Evolutionary conservation across 257 asterid species (phyloP).

Genomic region (Mentha longifolia): DNA sequence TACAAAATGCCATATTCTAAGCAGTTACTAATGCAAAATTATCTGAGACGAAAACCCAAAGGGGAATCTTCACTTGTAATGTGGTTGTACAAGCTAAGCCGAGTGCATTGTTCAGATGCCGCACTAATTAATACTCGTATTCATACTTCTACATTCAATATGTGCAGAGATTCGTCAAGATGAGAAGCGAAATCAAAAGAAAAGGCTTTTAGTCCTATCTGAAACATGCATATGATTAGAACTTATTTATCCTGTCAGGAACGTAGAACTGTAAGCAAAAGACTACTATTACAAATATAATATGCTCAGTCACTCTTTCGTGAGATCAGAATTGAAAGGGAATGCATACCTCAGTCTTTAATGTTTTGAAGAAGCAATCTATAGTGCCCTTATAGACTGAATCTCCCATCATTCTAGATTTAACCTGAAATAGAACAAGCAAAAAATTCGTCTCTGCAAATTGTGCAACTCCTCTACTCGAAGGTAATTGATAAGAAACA

Average conservation of each 20-base stretch:
- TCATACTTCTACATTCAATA: constrained; percentile 21
- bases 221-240: constrained; percentile 17
- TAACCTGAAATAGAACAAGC: constrained; percentile 58
- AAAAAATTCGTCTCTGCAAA: not conserved
- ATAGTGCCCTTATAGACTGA: constrained; percentile 69
- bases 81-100: constrained; percentile 17
- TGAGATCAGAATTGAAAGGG: constrained; percentile 29
- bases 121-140: not conserved
- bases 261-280: constrained; percentile 20
- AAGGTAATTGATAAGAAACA: constrained; percentile 16
- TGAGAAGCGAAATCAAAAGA: constrained; percentile 24
- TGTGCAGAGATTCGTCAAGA: not conserved
- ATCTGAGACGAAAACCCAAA: not conserved
- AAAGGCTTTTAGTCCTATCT: constrained; percentile 8
- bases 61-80: not conserved
- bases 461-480: not conserved
- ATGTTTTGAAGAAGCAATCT: constrained; percentile 82
- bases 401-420: constrained; percentile 98
- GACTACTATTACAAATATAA: constrained; percentile 9
- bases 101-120: constrained; percentile 11
- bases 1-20: not conserved
- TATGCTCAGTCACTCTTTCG: constrained; percentile 6
- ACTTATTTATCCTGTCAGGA: not conserved
- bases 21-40: not conserved
- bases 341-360: constrained; percentile 68